Conservation (phyloP, 2,329 filamentous ascomycete genomes). For the Phaeoacremonium minimum region DNA sequence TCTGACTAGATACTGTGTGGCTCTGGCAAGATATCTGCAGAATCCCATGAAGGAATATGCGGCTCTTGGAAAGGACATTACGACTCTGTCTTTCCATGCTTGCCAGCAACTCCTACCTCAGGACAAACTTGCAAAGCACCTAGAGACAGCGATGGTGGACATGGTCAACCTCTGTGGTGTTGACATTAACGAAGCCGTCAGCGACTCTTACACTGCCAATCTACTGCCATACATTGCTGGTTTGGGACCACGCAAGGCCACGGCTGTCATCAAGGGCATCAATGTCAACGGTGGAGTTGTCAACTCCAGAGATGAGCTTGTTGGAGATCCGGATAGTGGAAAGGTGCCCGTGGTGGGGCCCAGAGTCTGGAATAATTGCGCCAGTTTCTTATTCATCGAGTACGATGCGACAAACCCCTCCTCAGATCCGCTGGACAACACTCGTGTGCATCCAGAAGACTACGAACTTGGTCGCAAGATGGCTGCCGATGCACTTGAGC, state of each 20-base stretch:
- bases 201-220: slow-evolving; percentile 76
- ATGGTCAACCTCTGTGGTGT: slow-evolving; percentile 97
- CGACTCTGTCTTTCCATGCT: slow-evolving; percentile 82
- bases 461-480: slow-evolving; percentile 98
- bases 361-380: slow-evolving; percentile 93
- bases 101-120: slow-evolving; percentile 85
- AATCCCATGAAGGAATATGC: slow-evolving; percentile 97
- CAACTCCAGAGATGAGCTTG: slow-evolving; percentile 77
- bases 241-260: slow-evolving; percentile 87
- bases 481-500: slow-evolving; percentile 91
- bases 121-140: slow-evolving; percentile 78
- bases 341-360: slow-evolving; percentile 78
- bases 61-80: slow-evolving; percentile 80
- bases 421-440: slow-evolving; percentile 92
- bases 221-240: slow-evolving; percentile 88
- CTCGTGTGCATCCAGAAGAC: slow-evolving; percentile 95
- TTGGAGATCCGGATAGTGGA: slow-evolving; percentile 80
- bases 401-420: slow-evolving; percentile 78
- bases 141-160: slow-evolving; percentile 97
- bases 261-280: slow-evolving; percentile 80
- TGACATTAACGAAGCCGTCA: slow-evolving; percentile 87
- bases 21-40: slow-evolving; percentile 85
- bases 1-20: slow-evolving; percentile 84
- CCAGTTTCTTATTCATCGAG: slow-evolving; percentile 88
- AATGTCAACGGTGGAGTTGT: slow-evolving; percentile 87